Evolutionary conservation across 2,329 filamentous ascomycete genomes (phyloP).

Genomic region (Pyrenochaeta sp.): DNA sequence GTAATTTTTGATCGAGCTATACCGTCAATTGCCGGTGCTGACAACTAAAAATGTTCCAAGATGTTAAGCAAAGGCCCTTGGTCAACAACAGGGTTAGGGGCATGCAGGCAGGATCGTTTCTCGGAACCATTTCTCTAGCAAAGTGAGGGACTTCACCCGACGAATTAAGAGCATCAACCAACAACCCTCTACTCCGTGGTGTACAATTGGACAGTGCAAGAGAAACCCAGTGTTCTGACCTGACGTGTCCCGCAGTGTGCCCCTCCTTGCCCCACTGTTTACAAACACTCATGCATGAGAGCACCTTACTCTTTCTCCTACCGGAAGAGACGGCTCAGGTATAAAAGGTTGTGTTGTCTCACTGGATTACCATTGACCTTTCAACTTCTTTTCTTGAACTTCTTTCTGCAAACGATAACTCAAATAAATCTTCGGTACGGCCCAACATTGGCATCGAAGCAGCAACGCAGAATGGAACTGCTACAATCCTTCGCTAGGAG

Average conservation of each 20-base stretch:
- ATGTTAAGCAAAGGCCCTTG: no score
- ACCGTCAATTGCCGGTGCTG: no score
- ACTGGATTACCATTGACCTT: neutral
- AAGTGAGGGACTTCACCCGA: no score
- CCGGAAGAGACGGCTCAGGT: neutral
- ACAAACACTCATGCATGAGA: slow-evolving; percentile 12
- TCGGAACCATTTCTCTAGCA: no score
- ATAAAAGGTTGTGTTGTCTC: slow-evolving; percentile 3
- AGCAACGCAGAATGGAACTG: slow-evolving; percentile 7
- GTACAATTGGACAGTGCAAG: neutral
- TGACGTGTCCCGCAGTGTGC: slow-evolving; percentile 6
- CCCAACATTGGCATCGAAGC: slow-evolving; percentile 21
- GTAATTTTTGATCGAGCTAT: no score
- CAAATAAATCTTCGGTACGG: slow-evolving; percentile 6
- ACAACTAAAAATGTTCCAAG: no score
- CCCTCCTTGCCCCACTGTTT: slow-evolving; percentile 22
- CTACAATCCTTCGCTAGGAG: slow-evolving; percentile 9
- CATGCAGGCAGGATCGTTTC: no score
- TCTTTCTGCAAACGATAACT: neutral
- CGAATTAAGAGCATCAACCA: no score
- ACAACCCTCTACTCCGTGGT: slow-evolving; percentile 17
- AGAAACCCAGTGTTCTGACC: neutral
- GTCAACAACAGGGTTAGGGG: no score
- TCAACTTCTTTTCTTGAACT: neutral
- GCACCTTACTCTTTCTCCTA: slow-evolving; percentile 3